Evolutionary conservation across 2,329 filamentous ascomycete genomes (phyloP), one percentile per base, ranked within the genome.

Genomic region (Aspergillus pseudonomiae): DNA sequence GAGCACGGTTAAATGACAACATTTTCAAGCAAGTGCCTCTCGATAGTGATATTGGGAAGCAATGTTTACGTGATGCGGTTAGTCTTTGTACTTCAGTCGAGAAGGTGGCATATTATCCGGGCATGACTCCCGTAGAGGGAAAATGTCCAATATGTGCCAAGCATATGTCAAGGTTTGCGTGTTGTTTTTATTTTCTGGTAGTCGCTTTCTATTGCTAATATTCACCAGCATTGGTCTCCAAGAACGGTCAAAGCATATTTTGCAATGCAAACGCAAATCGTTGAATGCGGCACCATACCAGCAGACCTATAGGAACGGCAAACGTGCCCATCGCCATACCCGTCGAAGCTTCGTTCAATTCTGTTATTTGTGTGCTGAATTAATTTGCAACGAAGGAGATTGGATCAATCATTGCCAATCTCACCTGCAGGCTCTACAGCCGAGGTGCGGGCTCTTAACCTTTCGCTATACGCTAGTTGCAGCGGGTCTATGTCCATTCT

Each of bases 1-100:
- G 65, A 46, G 55, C 57, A 16, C 54, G 55, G 0, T 46, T 73
- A 1, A 36, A 56, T 2, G 48, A 68, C 26, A 62, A 57, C 14
- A 9, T 73, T 71, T 6, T 65, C 61, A 45, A 41, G 32, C 32
- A 71, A 30, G 39, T 48, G 48, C 30, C 59, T n/a, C 50, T 71
- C 19, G 64, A 71, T 32, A 71, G 69, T 59, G 30, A 64, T 9
- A 16, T 61, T 48, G 53, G 66, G 45, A 62, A 61, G 58, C 52
- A 68, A 52, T 73, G 60, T 28, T 48, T 73, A 9, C 36, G 65
- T 9, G 66, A 73, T 48, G 68, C 71, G 32, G 60, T 69, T 6
- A 50, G 59, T 30, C 59, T 71, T 24, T 70, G 48, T n/a, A 68
- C 6, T 11, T 67, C 60, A 24, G 64, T 57, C 24, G 65, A 67